Conservation (phyloP, 2,329 filamentous ascomycete species). For the Botrytis deweyae region DNA sequence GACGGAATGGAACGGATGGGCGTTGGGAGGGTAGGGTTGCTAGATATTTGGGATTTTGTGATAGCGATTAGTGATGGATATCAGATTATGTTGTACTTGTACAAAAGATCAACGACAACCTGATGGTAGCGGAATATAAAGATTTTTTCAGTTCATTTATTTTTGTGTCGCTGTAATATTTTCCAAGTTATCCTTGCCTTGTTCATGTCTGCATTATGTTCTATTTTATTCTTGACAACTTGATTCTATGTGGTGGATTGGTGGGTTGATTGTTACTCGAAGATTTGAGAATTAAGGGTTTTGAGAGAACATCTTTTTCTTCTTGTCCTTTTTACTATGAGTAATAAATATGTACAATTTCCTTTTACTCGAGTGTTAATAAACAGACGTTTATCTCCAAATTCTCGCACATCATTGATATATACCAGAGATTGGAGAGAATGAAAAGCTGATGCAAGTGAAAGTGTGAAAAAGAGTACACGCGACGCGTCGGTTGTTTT, state of each 20-base stretch:
- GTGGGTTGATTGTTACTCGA: not conserved
- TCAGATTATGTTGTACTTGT: conserved; percentile 14
- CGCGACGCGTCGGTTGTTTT: not conserved
- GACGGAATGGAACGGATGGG: conserved; percentile 4
- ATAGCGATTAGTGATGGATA: conserved; percentile 3
- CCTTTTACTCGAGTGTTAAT: not conserved
- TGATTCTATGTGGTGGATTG: no score
- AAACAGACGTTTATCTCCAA: no score
- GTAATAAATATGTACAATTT: not conserved
- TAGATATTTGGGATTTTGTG: not conserved
- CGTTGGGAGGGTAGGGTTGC: not conserved
- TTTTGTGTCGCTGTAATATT: not conserved
- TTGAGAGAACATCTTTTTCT: no score
- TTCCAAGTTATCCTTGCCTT: not conserved
- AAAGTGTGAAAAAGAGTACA: not conserved
- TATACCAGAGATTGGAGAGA: not conserved
- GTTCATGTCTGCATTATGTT: no score
- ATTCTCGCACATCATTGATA: not conserved
- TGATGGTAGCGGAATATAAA: not conserved
- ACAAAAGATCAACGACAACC: conserved; percentile 8
- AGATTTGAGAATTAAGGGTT: no score
- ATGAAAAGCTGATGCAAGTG: not conserved
- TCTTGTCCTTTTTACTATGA: not conserved
- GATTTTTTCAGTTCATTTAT: not conserved
- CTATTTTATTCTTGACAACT: no score